Evolutionary conservation across 2,329 filamentous ascomycete genomes (phyloP).

Genomic region (Fusarium neocosmosporiellum): DNA sequence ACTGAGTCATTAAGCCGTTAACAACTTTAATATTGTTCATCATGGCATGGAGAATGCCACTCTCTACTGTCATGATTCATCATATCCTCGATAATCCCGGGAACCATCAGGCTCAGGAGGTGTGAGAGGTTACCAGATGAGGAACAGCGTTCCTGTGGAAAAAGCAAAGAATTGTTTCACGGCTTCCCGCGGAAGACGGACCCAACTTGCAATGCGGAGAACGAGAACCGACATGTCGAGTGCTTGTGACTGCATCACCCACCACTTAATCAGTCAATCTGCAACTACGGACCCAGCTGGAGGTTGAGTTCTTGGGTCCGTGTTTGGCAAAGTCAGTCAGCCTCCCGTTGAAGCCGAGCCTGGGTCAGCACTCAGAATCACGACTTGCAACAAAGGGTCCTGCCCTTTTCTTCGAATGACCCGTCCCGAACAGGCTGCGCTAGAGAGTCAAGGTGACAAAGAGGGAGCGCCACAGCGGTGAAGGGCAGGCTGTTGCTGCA

Average conservation of each 20-base stretch:
- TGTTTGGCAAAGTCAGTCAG: conserved; percentile 1
- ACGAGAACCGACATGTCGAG: conserved; percentile 1
- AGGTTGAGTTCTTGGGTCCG: not conserved
- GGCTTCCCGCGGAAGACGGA: conserved; percentile 3
- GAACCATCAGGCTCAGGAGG: not conserved
- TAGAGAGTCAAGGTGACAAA: not conserved
- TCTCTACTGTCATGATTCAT: not conserved
- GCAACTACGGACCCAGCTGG: not conserved
- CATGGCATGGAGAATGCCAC: not conserved
- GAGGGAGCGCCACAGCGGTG: conserved; percentile 5
- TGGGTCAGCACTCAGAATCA: not conserved
- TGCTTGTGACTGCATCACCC: conserved; percentile 1
- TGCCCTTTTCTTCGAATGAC: conserved; percentile 2
- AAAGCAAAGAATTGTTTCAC: conserved; percentile 29
- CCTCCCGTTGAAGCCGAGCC: not conserved
- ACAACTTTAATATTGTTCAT: not conserved
- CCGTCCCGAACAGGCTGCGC: not conserved
- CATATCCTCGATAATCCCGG: not conserved
- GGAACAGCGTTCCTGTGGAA: conserved; percentile 19
- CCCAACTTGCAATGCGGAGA: conserved; percentile 8
- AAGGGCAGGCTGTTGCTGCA: not conserved
- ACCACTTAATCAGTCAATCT: not conserved
- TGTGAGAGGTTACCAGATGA: conserved; percentile 7
- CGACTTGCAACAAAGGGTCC: not conserved
- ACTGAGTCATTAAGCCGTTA: not conserved